Percentiles rank a stretch among this genome's conserved stretches.
Conservation (phyloP, 192 early-diverging fungal species). For the Tieghemiomyces parasiticus region DNA sequence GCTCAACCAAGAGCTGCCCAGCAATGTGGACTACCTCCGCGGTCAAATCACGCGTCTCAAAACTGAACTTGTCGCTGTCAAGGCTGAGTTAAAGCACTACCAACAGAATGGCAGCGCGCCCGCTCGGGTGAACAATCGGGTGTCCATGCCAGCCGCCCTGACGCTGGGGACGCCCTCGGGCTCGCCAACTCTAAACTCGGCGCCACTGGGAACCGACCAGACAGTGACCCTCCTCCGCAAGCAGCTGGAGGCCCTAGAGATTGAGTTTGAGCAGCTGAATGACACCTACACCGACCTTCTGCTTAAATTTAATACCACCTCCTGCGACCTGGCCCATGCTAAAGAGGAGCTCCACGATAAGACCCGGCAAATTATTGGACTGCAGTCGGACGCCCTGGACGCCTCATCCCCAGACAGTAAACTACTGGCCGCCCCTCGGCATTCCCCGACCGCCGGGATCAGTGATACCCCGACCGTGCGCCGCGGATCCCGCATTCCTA, state of each 20-base stretch:
- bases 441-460: slow-evolving; percentile 13
- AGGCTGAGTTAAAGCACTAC: slow-evolving; percentile 11
- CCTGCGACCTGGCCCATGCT: slow-evolving; percentile 30
- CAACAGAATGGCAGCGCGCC: slow-evolving; percentile 7
- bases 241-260: slow-evolving; percentile 27
- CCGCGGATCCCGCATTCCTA: slow-evolving; percentile 13
- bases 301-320: slow-evolving; percentile 34
- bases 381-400: slow-evolving; percentile 12
- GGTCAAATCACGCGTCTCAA: slow-evolving; percentile 45
- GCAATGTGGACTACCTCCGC: slow-evolving; percentile 52
- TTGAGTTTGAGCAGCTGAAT: slow-evolving; percentile 31
- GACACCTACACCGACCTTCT: slow-evolving; percentile 36
- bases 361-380: slow-evolving; percentile 23
- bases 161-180: not conserved
- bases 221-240: slow-evolving; percentile 9
- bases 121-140: slow-evolving; percentile 13
- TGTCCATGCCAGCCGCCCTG: slow-evolving; percentile 13
- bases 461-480: not conserved
- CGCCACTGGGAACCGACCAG: slow-evolving; percentile 6
- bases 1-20: slow-evolving; percentile 57
- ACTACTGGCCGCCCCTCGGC: slow-evolving; percentile 10
- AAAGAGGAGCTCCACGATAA: slow-evolving; percentile 30
- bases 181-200: no score
- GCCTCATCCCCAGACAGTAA: not conserved
- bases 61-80: slow-evolving; percentile 31